Base-by-base conservation (phyloP, 2,329 filamentous ascomycete species). In the Pestalotiopsis sp. region DNA sequence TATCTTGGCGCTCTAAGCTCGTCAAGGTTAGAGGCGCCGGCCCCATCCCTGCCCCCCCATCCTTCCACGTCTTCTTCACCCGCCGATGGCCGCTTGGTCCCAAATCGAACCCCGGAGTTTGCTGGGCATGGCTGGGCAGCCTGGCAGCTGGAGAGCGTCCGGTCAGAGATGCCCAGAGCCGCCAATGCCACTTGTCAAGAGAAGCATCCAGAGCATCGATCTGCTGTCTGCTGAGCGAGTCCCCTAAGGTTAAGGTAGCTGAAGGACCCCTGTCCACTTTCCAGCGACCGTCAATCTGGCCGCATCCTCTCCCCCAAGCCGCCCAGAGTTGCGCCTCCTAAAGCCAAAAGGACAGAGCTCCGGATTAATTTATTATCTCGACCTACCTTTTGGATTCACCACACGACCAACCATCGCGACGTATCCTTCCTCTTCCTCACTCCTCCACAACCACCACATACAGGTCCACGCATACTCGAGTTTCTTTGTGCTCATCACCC, bases 271-370 rank as follows among this genome's bases (percentile, higher is more conserved):
- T 64, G 61, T 23, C 38, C 17, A 14, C 25, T 36, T 27, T 39
- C 36, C 4, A 55, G 39, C 39, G 27, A 31, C 60, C 59, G 66
- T 67, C 69, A 70, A 70, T 70, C 69, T 70, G 69, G 69, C 69
- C 69, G 69, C 62, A 70, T 69, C 63, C 41, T 66, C n/a, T 23
- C 20, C 58, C 39, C 36, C 45, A 20, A n/a, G 27, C 31, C 36
- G 23, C 59, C 59, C 25, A 31, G 36, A 61, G 61, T 62, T 38
- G 36, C 59, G 36, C 20, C 38, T 38, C 23, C 23, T 25, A 36
- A 31, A 59, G 57, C 23, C 23, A 36, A 59, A 25, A 59, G 57
- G 57, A 59, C 57, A 25, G 57, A 64, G n/a, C 61, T 49, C 41
- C 59, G 36, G 20, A 41, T 62, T 41, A 62, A n/a, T 62, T 41